Evolutionary conservation across 768 basidiomycete species (phyloP).

Genomic region (Rhizopogon roseolus): DNA sequence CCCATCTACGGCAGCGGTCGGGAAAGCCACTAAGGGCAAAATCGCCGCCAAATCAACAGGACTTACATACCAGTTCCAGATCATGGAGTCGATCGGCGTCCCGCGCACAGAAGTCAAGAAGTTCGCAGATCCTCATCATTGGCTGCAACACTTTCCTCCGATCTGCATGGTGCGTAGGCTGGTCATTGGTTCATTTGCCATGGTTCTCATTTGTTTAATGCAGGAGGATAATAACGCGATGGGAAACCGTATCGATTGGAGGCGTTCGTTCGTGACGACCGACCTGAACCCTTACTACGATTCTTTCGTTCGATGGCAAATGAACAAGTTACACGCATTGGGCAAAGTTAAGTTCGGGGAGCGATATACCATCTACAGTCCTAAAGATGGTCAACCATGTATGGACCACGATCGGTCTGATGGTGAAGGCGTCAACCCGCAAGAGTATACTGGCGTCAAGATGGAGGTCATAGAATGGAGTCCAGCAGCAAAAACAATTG

Average conservation of each 20-base stretch:
- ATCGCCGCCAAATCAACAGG: constrained; percentile 90
- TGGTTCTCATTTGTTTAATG: background rate
- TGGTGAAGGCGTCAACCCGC: constrained; percentile 92
- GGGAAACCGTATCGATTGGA: constrained; percentile 98
- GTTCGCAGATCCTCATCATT: constrained; percentile 92
- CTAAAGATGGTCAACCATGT: constrained; percentile 97
- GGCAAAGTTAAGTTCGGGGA: constrained; percentile 98
- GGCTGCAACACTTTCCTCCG: constrained; percentile 93
- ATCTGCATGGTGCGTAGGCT: constrained; percentile 69
- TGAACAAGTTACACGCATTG: constrained; percentile 82
- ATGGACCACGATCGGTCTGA: constrained; percentile 99
- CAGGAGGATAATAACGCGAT: constrained; percentile 75
- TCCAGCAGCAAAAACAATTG: constrained; percentile 58
- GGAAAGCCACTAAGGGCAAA: constrained; percentile 95
- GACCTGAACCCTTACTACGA: constrained; percentile 97
- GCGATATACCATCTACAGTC: constrained; percentile 97
- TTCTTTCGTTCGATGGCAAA: constrained; percentile 95
- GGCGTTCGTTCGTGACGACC: constrained; percentile 90
- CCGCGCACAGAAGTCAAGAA: constrained; percentile 88
- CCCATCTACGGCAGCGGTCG: constrained; percentile 46
- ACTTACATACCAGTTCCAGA: constrained; percentile 96
- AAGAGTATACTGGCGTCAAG: constrained; percentile 93
- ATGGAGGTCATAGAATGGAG: constrained; percentile 92
- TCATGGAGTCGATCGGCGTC: constrained; percentile 91
- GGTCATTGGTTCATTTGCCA: background rate